A percentile compares a stretch with the other conserved stretches of the same genome.
Conservation (phyloP, 2,329 filamentous ascomycete genomes). For the Colletotrichum sp. region DNA sequence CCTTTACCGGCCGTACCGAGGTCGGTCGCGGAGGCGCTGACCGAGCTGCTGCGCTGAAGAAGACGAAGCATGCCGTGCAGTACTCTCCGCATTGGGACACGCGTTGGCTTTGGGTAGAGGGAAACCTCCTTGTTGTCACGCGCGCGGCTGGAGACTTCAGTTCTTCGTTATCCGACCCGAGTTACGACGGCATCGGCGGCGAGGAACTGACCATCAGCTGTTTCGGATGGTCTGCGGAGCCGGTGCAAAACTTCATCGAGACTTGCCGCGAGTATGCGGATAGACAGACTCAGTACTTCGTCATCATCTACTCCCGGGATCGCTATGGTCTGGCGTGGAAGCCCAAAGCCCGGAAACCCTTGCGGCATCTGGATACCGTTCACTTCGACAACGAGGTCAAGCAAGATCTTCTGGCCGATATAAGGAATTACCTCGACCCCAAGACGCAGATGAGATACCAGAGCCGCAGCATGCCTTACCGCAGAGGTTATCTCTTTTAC, state of each 20-base stretch:
- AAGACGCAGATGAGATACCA: slow-evolving; percentile 63
- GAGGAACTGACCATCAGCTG: slow-evolving; percentile 54
- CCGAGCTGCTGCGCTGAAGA: slow-evolving; percentile 44
- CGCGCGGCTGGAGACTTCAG: slow-evolving; percentile 44
- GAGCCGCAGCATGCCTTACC: slow-evolving; percentile 52
- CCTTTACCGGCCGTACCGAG: slow-evolving; percentile 50
- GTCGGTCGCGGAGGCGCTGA: slow-evolving; percentile 35
- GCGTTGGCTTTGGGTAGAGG: slow-evolving; percentile 54
- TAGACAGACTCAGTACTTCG: slow-evolving; percentile 52
- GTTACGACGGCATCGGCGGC: slow-evolving; percentile 50
- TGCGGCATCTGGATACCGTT: slow-evolving; percentile 54
- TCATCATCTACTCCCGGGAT: slow-evolving; percentile 52
- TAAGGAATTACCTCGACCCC: slow-evolving; percentile 57
- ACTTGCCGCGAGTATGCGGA: slow-evolving; percentile 53
- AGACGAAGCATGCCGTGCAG: slow-evolving; percentile 44
- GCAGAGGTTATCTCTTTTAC: slow-evolving; percentile 30
- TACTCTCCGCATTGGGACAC: slow-evolving; percentile 51
- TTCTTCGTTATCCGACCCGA: slow-evolving; percentile 41
- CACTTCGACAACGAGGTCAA: slow-evolving; percentile 54
- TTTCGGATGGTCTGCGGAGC: slow-evolving; percentile 54
- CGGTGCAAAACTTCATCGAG: slow-evolving; percentile 51
- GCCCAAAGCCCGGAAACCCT: slow-evolving; percentile 52
- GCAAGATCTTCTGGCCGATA: slow-evolving; percentile 51
- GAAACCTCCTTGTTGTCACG: slow-evolving; percentile 49
- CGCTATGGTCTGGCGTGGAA: slow-evolving; percentile 54